Percentiles rank a stretch among this genome's conserved stretches.
Evolutionary conservation across 805 yeast species (phyloP).

Genomic region (Monosporozyma siamensis): DNA sequence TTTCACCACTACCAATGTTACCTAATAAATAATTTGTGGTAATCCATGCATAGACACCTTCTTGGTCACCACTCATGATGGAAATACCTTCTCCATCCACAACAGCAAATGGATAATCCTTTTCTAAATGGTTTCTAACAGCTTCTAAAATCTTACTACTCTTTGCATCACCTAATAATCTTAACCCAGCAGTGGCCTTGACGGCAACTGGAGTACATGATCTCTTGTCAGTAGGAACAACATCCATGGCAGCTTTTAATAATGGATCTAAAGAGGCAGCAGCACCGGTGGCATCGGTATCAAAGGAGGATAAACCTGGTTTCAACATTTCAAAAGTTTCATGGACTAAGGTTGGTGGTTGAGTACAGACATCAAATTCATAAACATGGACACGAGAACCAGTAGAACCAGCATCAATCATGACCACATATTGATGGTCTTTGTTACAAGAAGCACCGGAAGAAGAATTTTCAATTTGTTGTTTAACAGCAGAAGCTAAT

Average conservation of each 20-base stretch:
- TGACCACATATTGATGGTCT: slow-evolving; percentile 65
- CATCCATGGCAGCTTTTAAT: slow-evolving; percentile 60
- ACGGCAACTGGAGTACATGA: slow-evolving; percentile 90
- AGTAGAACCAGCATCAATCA: slow-evolving; percentile 97
- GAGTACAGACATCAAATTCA: slow-evolving; percentile 75
- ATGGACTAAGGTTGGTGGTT: slow-evolving; percentile 69
- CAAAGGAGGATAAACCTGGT: slow-evolving; percentile 86
- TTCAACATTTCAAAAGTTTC: slow-evolving; percentile 84
- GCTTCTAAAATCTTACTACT: slow-evolving; percentile 62
- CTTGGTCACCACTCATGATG: slow-evolving; percentile 93
- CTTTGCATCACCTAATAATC: slow-evolving; percentile 71
- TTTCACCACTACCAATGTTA: slow-evolving; percentile 71
- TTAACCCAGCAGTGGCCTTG: slow-evolving; percentile 95
- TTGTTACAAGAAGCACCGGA: slow-evolving; percentile 25
- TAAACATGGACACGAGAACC: slow-evolving; percentile 95
- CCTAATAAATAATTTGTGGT: slow-evolving; percentile 90
- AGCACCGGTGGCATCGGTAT: slow-evolving; percentile 72
- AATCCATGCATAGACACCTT: slow-evolving; percentile 98
- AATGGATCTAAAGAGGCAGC: slow-evolving; percentile 85
- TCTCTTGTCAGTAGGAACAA: slow-evolving; percentile 65
- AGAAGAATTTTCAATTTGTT: neutral
- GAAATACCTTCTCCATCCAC: slow-evolving; percentile 79
- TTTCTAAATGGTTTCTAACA: slow-evolving; percentile 66
- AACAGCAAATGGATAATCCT: slow-evolving; percentile 84
- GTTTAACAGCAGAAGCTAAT: slow-evolving; percentile 21